Evolutionary conservation across 2,329 filamentous ascomycete species (phyloP), one percentile per base, ranked within the genome.

Genomic region (Epichloe gansuensis): DNA sequence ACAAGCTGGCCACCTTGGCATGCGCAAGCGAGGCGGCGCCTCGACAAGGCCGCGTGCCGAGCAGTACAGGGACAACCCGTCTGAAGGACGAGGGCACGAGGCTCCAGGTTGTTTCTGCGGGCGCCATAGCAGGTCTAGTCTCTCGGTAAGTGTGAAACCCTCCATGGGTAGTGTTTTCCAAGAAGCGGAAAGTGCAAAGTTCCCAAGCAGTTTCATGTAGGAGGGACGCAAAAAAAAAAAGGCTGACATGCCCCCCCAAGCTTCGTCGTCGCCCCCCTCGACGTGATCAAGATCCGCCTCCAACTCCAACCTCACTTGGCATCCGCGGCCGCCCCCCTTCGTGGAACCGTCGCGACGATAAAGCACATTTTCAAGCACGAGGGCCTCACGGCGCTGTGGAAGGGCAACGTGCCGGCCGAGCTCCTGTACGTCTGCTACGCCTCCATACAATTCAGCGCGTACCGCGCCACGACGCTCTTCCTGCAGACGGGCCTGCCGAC

Each of bases 231-330:
- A 49, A 8, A n/a, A 25, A 3, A 34, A 15, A 27, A 13, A 49
- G 9, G 34, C 12, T 9, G 35, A 34, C 9, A 7, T 25, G 21
- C 21, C 2, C 5, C 21, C 17, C 17, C 3, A 5, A 89, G 87
- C 66, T 97, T 98, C 74, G 81, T 93, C 64, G 85, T 97, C 65
- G 89, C 93, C 17, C 93, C 93, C 50, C 85, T 98, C 59, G 93
- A 98, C 68, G 93, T 98, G 56, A 82, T 97, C 71, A 97, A 98
- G 74, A 98, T 98, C 70, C 87, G 93, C 46, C 83, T 97, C 45
- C 93, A 98, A 67, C 82, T 98, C 17, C 93, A 97, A 68, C 81
- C 87, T 44, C 86, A 94, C 71, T 89, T 88, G 47, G 79, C 87
- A 54, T 85, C 84, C 60, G 85, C 54, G 65, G 73, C 12, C 68